Base-by-base conservation (phyloP, 2,329 filamentous ascomycete species). In the Cercospora zeina region DNA sequence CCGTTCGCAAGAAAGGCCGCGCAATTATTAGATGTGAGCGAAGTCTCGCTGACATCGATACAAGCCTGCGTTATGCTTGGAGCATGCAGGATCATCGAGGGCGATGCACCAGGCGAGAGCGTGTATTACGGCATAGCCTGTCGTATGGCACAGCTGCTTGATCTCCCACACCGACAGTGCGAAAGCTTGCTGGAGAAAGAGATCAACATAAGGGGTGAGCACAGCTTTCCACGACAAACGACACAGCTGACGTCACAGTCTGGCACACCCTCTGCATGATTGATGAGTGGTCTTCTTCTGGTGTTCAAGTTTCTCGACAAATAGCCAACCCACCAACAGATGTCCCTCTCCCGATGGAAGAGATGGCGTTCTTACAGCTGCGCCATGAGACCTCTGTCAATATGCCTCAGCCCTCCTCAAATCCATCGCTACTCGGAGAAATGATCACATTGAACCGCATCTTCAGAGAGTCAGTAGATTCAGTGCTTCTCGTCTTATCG, bases 381-480 rank as follows among this genome's bases (percentile, higher is more conserved):
- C 36, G 58, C 8, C 51, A 39, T 19, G 27, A 34, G 14, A 51
- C 49, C n/a, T 33, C 24, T 0, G 13, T 34, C 14, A 51, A 61
- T 3, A n/a, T 30, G 13, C 34, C 58, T 10, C 54, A 56, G 36
- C n/a, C 54, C n/a, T 42, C 45, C 37, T 45, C 34, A 14, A 56
- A 37, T 4, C 50, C 50, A 19, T 61, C 58, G 27, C 37, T 61
- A 1, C 37, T 61, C 9, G 51, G 58, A 14, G 34, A 61, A 37
- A 61, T 61, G 58, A 61, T 61, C 16, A 47, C 58, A 2, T 49
- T 54, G 51, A 61, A 55, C 16, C 58, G 58, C 49, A 61, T 61
- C 6, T 61, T 61, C 51, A 53, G 58, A 61, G 58, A 54, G 49
- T 53, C 10, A 10, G 49, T 49, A 14, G 16, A 7, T 24, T 13